Base-by-base conservation (phyloP, 306 rosid species). In the Cercis canadensis region DNA sequence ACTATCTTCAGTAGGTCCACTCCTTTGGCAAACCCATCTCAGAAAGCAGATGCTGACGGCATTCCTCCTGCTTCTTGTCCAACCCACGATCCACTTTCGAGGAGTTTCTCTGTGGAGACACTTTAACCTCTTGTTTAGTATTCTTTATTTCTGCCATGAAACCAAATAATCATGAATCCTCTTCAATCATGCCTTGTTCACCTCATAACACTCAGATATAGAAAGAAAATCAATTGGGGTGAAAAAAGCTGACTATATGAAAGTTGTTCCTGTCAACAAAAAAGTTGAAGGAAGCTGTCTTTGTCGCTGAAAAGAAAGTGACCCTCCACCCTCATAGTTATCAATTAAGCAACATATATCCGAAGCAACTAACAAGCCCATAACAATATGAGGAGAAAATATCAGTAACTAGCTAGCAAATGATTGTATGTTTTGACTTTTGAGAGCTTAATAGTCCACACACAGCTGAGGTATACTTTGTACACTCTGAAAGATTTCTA, bases 1-100 rank as follows among this genome's bases (percentile, higher is more conserved):
- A n/a, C n/a, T n/a, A n/a, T n/a, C n/a, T n/a, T n/a, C 56, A 83
- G 43, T 75, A 79, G 8, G 79, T 72, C 84, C 81, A 79, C 57
- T 83, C 81, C 45, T 63, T 65, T 32, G 87, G 87, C 76, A 83
- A 79, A 32, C 41, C 29, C 73, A 66, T 19, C 44, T 78, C 75
- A 65, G 80, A 49, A 31, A 58, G 43, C 52, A 11, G 70, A 44
- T 63, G 65, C 62, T 45, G 45, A 58, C 19, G 32, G 24, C 46
- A 46, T 14, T 58, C 77, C 71, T 34, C 60, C 4, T 58, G 75
- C 39, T 53, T 49, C 44, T 39, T 37, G 4, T 37, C 46, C 24
- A 44, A 3, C 9, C 43, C 65, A 5, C 8, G 4, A 17, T 36
- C 31, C 13, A 51, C 58, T 51, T 50, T 32, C 0, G 36, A 5